Evolutionary conservation across 2,329 filamentous ascomycete species (phyloP), one percentile per base, ranked within the genome.

Genomic region (Pestalotiopsis sp.): DNA sequence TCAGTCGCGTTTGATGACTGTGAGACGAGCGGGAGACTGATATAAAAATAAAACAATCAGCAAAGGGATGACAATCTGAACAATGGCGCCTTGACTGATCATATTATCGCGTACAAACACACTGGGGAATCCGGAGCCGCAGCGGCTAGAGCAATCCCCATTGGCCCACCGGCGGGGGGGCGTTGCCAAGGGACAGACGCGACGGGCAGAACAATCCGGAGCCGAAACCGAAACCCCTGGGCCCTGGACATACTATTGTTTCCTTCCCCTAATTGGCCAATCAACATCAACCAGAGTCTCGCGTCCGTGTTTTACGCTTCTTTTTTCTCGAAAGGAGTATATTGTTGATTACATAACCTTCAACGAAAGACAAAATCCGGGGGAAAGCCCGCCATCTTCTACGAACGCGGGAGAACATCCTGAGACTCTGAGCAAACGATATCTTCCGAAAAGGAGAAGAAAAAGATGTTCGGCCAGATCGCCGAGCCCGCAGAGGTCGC

Each of bases 401-500:
- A 9, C 31, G 7, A 36, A 36, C 31, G 31, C 31, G 31, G 31
- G 31, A 27, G 27, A 27, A 27, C 4, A 4, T 27, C 27, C 27
- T 27, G 27, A 4, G 27, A 27, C 27, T 27, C 27, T 27, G 27
- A 36, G 31, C 31, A 36, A 36, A 36, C 31, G 31, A 36, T 3
- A 9, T 36, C 1, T 31, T 1, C 31, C 31, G 31, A 36, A 9
- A 36, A 36, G 31, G 31, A 36, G 31, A 31, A 31, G 9, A 12
- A 23, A 62, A 39, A 4, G 2, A 64, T 64, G 62, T 52, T 45
- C 38, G 63, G 45, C 25, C 52, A 65, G 31, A 25, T 61, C n/a
- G 27, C 36, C 6, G 62, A 45, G 58, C 69, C 69, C 55, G 71
- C 70, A 7, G 64, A 55, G 61, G 75, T 73, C 58, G 68, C 71